Conservation (phyloP, 75 land plant species). For the Larix kaempferi region DNA sequence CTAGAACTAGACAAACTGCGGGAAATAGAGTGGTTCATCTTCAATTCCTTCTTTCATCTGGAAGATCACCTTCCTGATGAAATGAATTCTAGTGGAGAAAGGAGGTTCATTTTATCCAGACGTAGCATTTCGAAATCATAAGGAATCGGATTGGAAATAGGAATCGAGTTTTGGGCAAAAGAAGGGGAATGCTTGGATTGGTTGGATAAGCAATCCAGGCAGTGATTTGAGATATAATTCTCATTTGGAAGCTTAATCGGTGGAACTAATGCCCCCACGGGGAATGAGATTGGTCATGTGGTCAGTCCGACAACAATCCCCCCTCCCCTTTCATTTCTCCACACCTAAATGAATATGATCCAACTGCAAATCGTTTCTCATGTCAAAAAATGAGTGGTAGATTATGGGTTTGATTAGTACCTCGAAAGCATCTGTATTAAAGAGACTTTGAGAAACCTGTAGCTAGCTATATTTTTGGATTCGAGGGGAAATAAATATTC, state of each 20-base stretch:
- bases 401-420: no score
- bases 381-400: no score
- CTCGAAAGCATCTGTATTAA: no score
- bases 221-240: constrained; percentile 32
- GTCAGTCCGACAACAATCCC: no score
- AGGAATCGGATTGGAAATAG: neutral
- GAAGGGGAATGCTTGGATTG: constrained; percentile 27
- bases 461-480: no score
- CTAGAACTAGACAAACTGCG: neutral
- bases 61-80: neutral
- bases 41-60: constrained; percentile 2
- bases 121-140: neutral
- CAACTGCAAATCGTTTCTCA: no score
- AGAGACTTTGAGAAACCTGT: no score
- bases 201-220: constrained; percentile 24
- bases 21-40: neutral
- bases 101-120: neutral
- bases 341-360: no score
- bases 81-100: neutral
- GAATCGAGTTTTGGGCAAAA: constrained; percentile 13
- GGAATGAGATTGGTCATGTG: no score
- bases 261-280: no score
- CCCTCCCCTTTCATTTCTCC: no score
- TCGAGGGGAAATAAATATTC: no score
- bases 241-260: constrained; percentile 35